These are phyloP conservation scores for Eucalyptus polyanthemos DNA, from an alignment of 345 rosid species.

Conservation along the genomic window DNA sequence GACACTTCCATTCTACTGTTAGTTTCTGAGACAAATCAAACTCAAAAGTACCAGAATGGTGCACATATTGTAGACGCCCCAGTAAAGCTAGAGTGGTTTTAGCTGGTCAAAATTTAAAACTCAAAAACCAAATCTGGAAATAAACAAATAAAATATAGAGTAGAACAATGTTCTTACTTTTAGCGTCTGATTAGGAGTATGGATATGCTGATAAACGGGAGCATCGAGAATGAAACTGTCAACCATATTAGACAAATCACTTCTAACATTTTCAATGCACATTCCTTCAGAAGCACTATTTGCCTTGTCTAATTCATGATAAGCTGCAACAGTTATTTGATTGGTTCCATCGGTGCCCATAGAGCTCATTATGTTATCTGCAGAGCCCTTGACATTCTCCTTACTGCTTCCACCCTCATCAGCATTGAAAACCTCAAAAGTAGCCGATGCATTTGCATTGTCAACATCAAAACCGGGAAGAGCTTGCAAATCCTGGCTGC, in stretches of 20 bases:
- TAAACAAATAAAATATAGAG: neutral
- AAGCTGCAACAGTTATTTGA: slow-evolving; percentile 3
- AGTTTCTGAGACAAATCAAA: neutral
- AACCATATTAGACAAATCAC: neutral
- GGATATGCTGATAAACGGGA: neutral
- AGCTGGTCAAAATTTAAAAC: neutral
- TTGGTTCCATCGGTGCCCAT: slow-evolving; percentile 7
- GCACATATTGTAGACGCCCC: neutral
- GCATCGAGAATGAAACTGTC: neutral
- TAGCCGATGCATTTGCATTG: neutral
- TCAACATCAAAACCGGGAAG: slow-evolving; percentile 6
- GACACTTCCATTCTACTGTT: neutral
- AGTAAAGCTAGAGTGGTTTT: neutral
- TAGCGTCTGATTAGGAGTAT: neutral
- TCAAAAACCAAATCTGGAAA: neutral
- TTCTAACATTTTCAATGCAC: neutral
- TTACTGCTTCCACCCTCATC: neutral
- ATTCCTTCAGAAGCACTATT: neutral
- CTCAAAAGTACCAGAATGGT: neutral
- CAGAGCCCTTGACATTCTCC: neutral
- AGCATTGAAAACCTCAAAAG: slow-evolving; percentile 1
- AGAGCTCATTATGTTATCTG: slow-evolving; percentile 1
- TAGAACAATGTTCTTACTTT: neutral
- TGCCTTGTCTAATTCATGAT: slow-evolving; percentile 6
- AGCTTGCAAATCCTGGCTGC: slow-evolving; percentile 15